Percentiles rank a stretch among this genome's conserved stretches.
phyloP scores from a whole-genome alignment of 768 basidiomycete genomes.

The Pleurotus sapidus region DNA sequence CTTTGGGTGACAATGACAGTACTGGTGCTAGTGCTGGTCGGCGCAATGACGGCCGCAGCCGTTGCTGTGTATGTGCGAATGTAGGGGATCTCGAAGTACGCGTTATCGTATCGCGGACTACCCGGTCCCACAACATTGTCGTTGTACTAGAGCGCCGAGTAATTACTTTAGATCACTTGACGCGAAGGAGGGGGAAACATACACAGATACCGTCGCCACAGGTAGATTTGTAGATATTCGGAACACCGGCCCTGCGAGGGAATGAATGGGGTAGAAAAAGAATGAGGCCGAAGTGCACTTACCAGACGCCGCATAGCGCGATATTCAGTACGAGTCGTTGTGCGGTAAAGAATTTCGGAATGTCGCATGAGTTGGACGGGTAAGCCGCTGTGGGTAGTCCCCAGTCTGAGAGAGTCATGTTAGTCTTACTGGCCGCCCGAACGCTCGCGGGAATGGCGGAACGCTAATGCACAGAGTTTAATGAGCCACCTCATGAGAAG shows the following conservation, averaged over 20 bases:
- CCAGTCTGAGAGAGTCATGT: slow-evolving; percentile 35
- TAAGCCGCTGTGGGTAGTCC: slow-evolving; percentile 69
- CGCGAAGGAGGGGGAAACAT: background rate
- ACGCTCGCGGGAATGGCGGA: slow-evolving; percentile 2
- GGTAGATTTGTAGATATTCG: slow-evolving; percentile 32
- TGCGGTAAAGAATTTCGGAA: slow-evolving; percentile 53
- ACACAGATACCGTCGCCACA: slow-evolving; percentile 21
- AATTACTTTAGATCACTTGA: background rate
- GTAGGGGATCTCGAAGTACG: slow-evolving; percentile 67
- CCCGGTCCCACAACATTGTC: slow-evolving; percentile 48
- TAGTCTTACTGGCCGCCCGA: background rate
- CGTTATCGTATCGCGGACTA: slow-evolving; percentile 32
- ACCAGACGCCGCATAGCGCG: slow-evolving; percentile 7
- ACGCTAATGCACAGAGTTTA: background rate
- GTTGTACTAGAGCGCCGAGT: slow-evolving; percentile 30
- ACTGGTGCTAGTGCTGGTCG: too few relatives aligned
- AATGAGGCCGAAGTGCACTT: background rate
- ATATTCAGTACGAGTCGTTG: slow-evolving; percentile 28
- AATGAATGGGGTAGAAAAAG: background rate
- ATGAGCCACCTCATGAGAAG: too few relatives aligned
- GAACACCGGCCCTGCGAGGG: slow-evolving; percentile 40
- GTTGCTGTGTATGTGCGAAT: slow-evolving; percentile 38
- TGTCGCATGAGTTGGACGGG: slow-evolving; percentile 50
- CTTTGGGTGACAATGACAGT: too few relatives aligned
- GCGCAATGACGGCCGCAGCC: background rate